phyloP scores from a whole-genome alignment of 2,329 filamentous ascomycete genomes.

The Thielaviopsis cerberus region DNA sequence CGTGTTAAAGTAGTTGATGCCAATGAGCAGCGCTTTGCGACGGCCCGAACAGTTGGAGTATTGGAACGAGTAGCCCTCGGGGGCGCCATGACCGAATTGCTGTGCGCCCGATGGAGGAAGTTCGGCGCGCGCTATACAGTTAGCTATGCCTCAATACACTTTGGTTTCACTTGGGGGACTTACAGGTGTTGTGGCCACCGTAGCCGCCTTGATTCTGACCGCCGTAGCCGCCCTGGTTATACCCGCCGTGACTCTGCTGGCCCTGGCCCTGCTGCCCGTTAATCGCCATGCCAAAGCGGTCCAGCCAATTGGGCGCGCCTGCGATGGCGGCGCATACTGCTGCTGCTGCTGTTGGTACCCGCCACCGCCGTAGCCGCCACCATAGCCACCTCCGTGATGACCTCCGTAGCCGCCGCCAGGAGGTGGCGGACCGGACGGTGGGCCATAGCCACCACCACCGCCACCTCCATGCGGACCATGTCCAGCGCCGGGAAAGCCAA shows the following conservation, averaged over 20 bases:
- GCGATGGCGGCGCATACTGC: slow-evolving; percentile 14
- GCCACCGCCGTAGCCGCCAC: slow-evolving; percentile 16
- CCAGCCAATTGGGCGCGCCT: slow-evolving; percentile 12
- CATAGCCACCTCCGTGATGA: slow-evolving; percentile 13
- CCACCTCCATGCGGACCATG: slow-evolving; percentile 11
- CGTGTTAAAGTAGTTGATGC: slow-evolving; percentile 66
- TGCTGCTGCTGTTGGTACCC: slow-evolving; percentile 16
- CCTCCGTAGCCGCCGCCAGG: slow-evolving; percentile 15
- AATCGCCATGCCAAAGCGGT: slow-evolving; percentile 13
- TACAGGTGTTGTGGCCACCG: neutral
- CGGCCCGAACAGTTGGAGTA: slow-evolving; percentile 58
- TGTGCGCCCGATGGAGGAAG: slow-evolving; percentile 32
- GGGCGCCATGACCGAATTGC: slow-evolving; percentile 49
- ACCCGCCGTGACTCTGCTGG: slow-evolving; percentile 1
- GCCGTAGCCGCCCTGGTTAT: neutral
- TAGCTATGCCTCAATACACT: neutral
- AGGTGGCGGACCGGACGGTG: slow-evolving; percentile 13
- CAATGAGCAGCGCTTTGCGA: slow-evolving; percentile 57
- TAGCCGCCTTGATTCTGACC: neutral
- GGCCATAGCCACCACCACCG: slow-evolving; percentile 9
- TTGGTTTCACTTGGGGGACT: neutral
- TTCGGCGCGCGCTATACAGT: slow-evolving; percentile 8
- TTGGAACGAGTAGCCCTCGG: slow-evolving; percentile 51
- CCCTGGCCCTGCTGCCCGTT: neutral
- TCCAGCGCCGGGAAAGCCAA: slow-evolving; percentile 12